A percentile compares a stretch with the other conserved stretches of the same genome.
These are phyloP conservation scores for Stagonosporopsis vannaccii DNA, from an alignment of 2,329 filamentous ascomycete species.

Conservation along the genomic window DNA sequence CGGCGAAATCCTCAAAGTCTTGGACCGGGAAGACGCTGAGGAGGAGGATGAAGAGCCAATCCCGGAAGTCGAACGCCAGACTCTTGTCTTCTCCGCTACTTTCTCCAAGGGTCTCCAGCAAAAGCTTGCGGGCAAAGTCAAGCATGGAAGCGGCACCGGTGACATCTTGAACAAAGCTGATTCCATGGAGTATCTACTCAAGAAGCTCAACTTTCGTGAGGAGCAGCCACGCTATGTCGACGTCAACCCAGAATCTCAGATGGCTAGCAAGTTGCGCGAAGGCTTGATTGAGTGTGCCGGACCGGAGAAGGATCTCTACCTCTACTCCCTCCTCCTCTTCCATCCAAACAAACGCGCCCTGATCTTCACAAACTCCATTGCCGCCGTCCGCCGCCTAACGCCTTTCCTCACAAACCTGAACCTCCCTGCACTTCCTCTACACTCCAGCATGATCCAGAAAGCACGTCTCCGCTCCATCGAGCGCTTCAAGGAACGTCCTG, in stretches of 20 bases:
- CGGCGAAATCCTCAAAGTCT: slow-evolving; percentile 80
- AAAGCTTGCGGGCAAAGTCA: slow-evolving; percentile 76
- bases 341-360: slow-evolving; percentile 82
- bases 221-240: slow-evolving; percentile 90
- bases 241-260: slow-evolving; percentile 85
- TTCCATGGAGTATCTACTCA: slow-evolving; percentile 90
- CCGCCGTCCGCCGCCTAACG: slow-evolving; percentile 83
- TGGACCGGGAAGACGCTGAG: slow-evolving; percentile 70
- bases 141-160: slow-evolving; percentile 63
- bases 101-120: slow-evolving; percentile 92
- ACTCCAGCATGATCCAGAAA: slow-evolving; percentile 96
- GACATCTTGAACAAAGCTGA: slow-evolving; percentile 75
- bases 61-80: slow-evolving; percentile 69
- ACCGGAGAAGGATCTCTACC: slow-evolving; percentile 95
- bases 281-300: slow-evolving; percentile 90
- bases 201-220: slow-evolving; percentile 86
- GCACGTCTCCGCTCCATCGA: slow-evolving; percentile 92
- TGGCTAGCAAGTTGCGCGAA: slow-evolving; percentile 86
- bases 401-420: slow-evolving; percentile 85
- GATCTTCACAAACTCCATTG: slow-evolving; percentile 96
- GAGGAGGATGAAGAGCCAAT: slow-evolving; percentile 6
- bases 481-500: slow-evolving; percentile 73
- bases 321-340: slow-evolving; percentile 86
- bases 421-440: slow-evolving; percentile 77
- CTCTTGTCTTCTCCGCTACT: slow-evolving; percentile 94